Percentiles rank a stretch among this genome's conserved stretches.
Evolutionary conservation across 139 green algal genomes (phyloP).

Genomic region (Desmodesmus armatus): DNA sequence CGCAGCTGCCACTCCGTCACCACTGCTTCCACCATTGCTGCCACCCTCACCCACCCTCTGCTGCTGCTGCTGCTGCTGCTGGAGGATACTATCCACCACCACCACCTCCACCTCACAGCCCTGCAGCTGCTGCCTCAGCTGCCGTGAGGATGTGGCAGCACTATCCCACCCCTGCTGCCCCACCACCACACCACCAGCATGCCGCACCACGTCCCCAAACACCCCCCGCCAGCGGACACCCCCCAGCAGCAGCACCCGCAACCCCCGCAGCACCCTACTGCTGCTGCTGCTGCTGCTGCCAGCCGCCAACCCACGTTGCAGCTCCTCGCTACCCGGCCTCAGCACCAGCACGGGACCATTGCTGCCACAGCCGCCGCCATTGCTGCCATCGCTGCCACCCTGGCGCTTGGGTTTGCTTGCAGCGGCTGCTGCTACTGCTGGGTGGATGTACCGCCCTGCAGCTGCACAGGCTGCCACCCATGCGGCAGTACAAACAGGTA

Average conservation of each 20-base stretch:
- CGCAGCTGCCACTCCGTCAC: neutral
- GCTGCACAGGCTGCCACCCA: slow-evolving; percentile 23
- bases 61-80: slow-evolving; percentile 10
- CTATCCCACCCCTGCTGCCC: neutral
- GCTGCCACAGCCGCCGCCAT: neutral
- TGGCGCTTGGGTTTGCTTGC: neutral
- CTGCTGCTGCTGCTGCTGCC: neutral
- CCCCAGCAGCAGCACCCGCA: neutral
- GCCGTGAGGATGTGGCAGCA: neutral
- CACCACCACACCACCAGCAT: slow-evolving; percentile 4
- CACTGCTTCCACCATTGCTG: neutral
- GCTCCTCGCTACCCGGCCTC: neutral
- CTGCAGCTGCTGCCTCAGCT: slow-evolving; percentile 12
- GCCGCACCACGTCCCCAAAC: neutral
- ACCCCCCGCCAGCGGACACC: neutral
- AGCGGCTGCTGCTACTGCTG: slow-evolving; percentile 11
- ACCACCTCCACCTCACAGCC: slow-evolving; percentile 1
- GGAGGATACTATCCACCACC: neutral
- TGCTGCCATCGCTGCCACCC: too few relatives aligned
- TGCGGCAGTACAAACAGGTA: slow-evolving; percentile 3
- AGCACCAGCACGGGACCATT: neutral
- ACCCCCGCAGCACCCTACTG: neutral
- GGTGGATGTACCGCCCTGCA: neutral
- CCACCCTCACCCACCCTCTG: neutral
- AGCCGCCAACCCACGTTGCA: neutral